phyloP scores from a whole-genome alignment of 2,329 filamentous ascomycete genomes.

The Colletotrichum sp. region DNA sequence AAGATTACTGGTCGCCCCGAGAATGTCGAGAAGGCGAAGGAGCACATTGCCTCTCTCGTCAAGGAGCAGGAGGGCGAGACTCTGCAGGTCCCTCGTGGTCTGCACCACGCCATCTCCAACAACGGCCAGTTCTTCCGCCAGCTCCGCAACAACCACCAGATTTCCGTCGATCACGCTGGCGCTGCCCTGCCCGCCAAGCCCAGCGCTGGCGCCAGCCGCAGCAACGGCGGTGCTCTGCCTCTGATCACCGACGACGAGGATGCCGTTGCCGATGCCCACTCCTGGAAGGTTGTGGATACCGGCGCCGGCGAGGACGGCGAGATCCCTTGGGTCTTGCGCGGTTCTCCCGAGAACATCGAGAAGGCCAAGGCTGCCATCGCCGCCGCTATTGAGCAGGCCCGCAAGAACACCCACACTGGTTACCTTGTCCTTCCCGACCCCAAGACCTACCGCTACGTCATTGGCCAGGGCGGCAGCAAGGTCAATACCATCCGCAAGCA shows the following conservation, averaged over 20 bases:
- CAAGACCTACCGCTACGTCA: constrained; percentile 85
- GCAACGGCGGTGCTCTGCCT: constrained; percentile 72
- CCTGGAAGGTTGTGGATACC: constrained; percentile 80
- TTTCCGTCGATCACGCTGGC: constrained; percentile 90
- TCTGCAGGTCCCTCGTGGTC: constrained; percentile 78
- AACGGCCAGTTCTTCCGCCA: constrained; percentile 94
- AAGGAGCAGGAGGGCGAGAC: constrained; percentile 91
- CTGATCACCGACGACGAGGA: constrained; percentile 88
- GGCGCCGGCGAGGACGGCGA: constrained; percentile 67
- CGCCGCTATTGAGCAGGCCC: constrained; percentile 73
- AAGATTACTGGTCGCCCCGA: constrained; percentile 82
- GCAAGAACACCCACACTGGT: constrained; percentile 74
- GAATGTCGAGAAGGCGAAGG: constrained; percentile 84
- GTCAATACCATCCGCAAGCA: constrained; percentile 93
- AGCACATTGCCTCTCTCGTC: constrained; percentile 77
- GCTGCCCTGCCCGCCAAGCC: constrained; percentile 77
- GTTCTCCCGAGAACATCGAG: constrained; percentile 76
- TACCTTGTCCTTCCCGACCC: constrained; percentile 92
- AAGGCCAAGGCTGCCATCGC: constrained; percentile 81
- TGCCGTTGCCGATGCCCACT: constrained; percentile 69
- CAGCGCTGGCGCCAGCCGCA: constrained; percentile 51
- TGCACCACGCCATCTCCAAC: constrained; percentile 86
- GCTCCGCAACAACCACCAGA: constrained; percentile 82
- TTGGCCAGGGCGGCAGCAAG: constrained; percentile 86
- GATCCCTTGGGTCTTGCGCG: constrained; percentile 90